Evolutionary conservation across 495 filamentous ascomycete species (phyloP), one percentile per base, ranked within the genome.

Genomic region (Lasiosphaeriaceae sp.): DNA sequence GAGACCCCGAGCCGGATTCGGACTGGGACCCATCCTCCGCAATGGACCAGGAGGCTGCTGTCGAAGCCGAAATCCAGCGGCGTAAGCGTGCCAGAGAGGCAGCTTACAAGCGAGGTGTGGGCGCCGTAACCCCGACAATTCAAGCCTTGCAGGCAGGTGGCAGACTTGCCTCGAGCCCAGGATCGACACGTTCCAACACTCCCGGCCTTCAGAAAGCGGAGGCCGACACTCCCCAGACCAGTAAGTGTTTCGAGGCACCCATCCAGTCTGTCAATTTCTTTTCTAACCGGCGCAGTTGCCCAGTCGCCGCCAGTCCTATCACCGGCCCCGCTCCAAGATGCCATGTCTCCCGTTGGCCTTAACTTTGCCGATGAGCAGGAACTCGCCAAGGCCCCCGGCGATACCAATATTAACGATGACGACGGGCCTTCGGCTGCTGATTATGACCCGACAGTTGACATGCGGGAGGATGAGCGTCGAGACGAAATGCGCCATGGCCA

Each of bases 371-470:
- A 80, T 41, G 77, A 82, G 61, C 72, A 86, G 60, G 89, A 89
- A 64, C 78, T 90, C 52, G 80, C 83, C 62, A 87, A 89, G 54
- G 74, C 72, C 24, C 79, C 79, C 69, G 77, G 75, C 48, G 68
- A 71, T 47, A 66, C 71, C 48, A 76, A 77, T 57, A 75, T 73
- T 56, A 72, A 66, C 57, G 74, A 72, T 56, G 87, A 87, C 47
- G 83, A 87, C 66, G 90, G 89, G 16, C 90, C 89, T 43, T 97
- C 93, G 37, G 94, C 94, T 50, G 94, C 94, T 62, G 90, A 97
- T 65, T 97, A 98, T 73, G 92, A 97, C 67, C 95, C 94, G 0
- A 96, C 89, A 3, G 74, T 83, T 63, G 94, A 98, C 68, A 95
- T 96, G 89, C 83, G 85, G 71, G 90, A 96, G 71, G 93, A 97